These are phyloP conservation scores for Aspergillus ochraceoroseus DNA, from an alignment of 2,329 filamentous ascomycete genomes.

Conservation along the genomic window DNA sequence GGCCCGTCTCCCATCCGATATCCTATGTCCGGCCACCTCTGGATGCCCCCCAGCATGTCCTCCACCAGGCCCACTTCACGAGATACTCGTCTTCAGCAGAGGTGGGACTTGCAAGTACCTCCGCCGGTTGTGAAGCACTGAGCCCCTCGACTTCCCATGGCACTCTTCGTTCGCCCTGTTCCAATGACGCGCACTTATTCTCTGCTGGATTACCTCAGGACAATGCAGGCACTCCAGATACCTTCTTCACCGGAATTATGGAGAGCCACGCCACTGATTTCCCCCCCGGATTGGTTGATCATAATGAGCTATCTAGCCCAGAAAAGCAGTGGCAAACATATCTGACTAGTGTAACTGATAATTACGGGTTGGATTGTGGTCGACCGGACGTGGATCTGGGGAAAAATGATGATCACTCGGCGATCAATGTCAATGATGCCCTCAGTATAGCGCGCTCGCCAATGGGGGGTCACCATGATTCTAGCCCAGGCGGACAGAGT, in stretches of 20 bases:
- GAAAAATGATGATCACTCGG: constrained; percentile 64
- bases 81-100: constrained; percentile 4
- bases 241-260: constrained; percentile 13
- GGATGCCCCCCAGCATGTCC: constrained; percentile 30
- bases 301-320: constrained; percentile 22
- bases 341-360: constrained; percentile 34
- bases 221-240: constrained; percentile 10
- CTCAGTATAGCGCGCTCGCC: constrained; percentile 29
- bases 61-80: constrained; percentile 3
- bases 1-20: constrained; percentile 32
- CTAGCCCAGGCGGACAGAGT: constrained; percentile 8
- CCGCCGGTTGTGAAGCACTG: constrained; percentile 6
- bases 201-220: constrained; percentile 5
- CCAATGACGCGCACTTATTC: constrained; percentile 10
- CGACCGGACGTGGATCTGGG: constrained; percentile 64
- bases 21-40: constrained; percentile 34
- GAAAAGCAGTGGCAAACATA: constrained; percentile 32
- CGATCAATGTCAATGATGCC: constrained; percentile 52
- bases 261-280: no score
- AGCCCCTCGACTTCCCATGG: constrained; percentile 11
- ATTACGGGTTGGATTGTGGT: constrained; percentile 68
- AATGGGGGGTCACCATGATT: constrained; percentile 8
- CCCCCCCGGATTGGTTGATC: constrained; percentile 29
- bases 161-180: constrained; percentile 12
- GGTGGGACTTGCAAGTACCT: not conserved